These are phyloP conservation scores for Escallonia rubra DNA, from an alignment of 129 eudicot species.

Conservation along the genomic window DNA sequence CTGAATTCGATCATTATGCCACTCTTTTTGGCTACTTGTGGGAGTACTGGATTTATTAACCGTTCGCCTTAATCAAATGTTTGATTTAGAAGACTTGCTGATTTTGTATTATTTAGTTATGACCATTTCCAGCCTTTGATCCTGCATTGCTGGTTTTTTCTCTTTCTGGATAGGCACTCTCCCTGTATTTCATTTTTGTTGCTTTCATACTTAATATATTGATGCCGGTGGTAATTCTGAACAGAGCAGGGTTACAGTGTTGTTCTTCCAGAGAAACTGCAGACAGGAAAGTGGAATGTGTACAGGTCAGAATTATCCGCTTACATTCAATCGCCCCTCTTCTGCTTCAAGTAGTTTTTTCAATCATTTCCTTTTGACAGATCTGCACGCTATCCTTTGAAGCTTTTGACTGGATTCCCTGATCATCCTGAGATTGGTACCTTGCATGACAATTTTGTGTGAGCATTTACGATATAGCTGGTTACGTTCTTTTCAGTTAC, in stretches of 20 bases:
- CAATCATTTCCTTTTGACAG: slow-evolving; percentile 36
- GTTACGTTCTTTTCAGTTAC: neutral
- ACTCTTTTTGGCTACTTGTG: too few species aligned
- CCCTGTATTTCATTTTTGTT: neutral
- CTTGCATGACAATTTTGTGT: slow-evolving; percentile 94
- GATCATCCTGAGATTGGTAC: slow-evolving; percentile 82
- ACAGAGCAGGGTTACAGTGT: slow-evolving; percentile 74
- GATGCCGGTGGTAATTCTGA: neutral
- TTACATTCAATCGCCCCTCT: neutral
- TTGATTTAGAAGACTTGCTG: too few species aligned
- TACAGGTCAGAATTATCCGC: slow-evolving; percentile 46
- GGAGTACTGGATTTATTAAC: too few species aligned
- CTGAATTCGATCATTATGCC: too few species aligned
- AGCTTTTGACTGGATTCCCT: slow-evolving; percentile 65
- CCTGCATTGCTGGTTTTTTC: neutral
- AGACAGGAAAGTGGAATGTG: slow-evolving; percentile 87
- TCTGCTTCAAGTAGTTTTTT: slow-evolving; percentile 1
- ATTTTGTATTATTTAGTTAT: too few species aligned
- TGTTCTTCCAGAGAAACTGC: slow-evolving; percentile 82
- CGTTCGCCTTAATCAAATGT: too few species aligned
- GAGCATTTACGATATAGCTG: slow-evolving; percentile 24
- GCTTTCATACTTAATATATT: neutral
- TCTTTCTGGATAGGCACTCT: neutral
- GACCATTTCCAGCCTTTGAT: too few species aligned
- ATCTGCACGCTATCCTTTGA: slow-evolving; percentile 76